phyloP scores from a whole-genome alignment of 768 basidiomycete genomes.

The Trametes meyenii region DNA sequence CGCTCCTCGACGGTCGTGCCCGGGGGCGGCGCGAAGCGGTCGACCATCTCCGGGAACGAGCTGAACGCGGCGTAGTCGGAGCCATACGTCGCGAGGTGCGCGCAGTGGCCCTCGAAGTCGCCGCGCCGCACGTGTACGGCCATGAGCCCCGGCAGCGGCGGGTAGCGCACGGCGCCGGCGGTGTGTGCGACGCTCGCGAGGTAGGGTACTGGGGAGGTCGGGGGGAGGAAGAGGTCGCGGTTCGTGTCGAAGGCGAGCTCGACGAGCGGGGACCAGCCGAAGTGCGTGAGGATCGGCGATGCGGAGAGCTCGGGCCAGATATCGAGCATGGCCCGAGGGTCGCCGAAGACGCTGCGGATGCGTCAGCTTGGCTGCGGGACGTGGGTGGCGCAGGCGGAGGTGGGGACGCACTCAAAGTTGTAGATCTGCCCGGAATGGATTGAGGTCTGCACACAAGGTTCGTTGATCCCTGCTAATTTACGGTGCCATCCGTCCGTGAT shows the following conservation, averaged over 20 bases:
- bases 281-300: conserved; percentile 54
- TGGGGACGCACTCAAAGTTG: conserved; percentile 20
- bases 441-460: conserved; percentile 34
- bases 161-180: conserved; percentile 24
- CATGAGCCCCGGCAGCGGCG: conserved; percentile 51
- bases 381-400: background rate
- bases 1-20: conserved; percentile 29
- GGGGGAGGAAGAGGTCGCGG: conserved; percentile 22
- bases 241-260: conserved; percentile 39
- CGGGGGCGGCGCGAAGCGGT: conserved; percentile 42
- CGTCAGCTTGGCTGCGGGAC: background rate
- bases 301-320: conserved; percentile 46
- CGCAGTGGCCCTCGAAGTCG: conserved; percentile 55
- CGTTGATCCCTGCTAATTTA: conserved; percentile 38
- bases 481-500: conserved; percentile 45
- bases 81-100: conserved; percentile 41
- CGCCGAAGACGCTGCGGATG: conserved; percentile 26
- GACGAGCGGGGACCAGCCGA: conserved; percentile 58
- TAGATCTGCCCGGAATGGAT: conserved; percentile 21
- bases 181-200: conserved; percentile 4
- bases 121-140: conserved; percentile 61
- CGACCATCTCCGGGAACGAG: conserved; percentile 53
- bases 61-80: conserved; percentile 55
- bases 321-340: conserved; percentile 23
- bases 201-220: conserved; percentile 2